These are phyloP conservation scores for Suillus occidentalis DNA, from an alignment of 768 basidiomycete species.

Conservation along the genomic window DNA sequence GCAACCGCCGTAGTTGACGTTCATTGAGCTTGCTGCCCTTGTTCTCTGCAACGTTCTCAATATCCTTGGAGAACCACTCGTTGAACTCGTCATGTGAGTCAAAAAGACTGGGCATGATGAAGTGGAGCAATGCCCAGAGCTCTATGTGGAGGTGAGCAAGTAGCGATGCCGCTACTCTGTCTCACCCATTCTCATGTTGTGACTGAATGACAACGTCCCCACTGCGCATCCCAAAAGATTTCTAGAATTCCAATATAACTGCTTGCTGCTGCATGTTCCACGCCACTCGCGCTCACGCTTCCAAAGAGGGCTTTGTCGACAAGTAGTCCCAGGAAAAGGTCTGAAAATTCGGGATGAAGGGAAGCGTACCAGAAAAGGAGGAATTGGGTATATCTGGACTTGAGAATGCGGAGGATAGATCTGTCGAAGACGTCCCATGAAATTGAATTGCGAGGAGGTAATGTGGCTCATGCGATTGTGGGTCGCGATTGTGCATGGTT, in stretches of 20 bases:
- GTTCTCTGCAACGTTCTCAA: slow-evolving; percentile 92
- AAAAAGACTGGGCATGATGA: slow-evolving; percentile 99
- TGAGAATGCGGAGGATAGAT: slow-evolving; percentile 91
- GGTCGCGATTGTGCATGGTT: slow-evolving; percentile 27
- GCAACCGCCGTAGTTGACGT: slow-evolving; percentile 89
- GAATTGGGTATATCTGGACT: slow-evolving; percentile 97
- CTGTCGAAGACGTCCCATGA: slow-evolving; percentile 88
- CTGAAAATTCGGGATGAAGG: slow-evolving; percentile 82
- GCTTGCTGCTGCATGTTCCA: slow-evolving; percentile 89
- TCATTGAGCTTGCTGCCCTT: slow-evolving; percentile 91
- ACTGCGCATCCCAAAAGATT: not conserved
- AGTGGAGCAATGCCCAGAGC: slow-evolving; percentile 96
- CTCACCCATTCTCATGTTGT: slow-evolving; percentile 16
- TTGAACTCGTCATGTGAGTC: slow-evolving; percentile 99
- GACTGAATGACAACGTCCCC: not conserved
- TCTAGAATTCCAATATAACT: slow-evolving; percentile 85
- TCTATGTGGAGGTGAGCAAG: slow-evolving; percentile 48
- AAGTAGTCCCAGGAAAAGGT: slow-evolving; percentile 94
- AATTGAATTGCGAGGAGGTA: slow-evolving; percentile 64
- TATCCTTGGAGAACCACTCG: slow-evolving; percentile 99
- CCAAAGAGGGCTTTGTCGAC: slow-evolving; percentile 83
- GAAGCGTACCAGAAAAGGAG: slow-evolving; percentile 95
- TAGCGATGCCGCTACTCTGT: not conserved
- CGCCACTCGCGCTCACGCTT: slow-evolving; percentile 35
- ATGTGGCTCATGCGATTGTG: slow-evolving; percentile 25